A percentile compares a stretch with the other conserved stretches of the same genome.
These are phyloP conservation scores for Fusarium pseudograminearum DNA, from an alignment of 2,329 filamentous ascomycete genomes.

Conservation along the genomic window DNA sequence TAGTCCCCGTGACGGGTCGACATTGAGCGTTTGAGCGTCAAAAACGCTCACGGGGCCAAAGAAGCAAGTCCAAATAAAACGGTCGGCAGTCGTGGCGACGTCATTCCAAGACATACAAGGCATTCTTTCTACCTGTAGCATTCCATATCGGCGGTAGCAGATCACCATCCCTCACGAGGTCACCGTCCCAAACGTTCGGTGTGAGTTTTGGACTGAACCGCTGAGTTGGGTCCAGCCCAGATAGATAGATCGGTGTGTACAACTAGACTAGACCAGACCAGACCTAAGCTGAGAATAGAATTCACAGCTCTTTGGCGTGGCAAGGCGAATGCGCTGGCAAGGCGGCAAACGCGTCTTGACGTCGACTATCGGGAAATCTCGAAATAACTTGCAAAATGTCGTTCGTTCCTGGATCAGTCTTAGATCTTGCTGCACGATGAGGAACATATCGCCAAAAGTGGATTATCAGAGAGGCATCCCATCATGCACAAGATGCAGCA, in stretches of 20 bases:
- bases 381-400: slow-evolving; percentile 12
- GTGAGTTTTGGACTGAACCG: slow-evolving; percentile 32
- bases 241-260: slow-evolving; percentile 19
- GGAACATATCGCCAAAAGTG: slow-evolving; percentile 42
- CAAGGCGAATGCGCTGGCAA: slow-evolving; percentile 45
- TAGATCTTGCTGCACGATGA: slow-evolving; percentile 40
- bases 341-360: slow-evolving; percentile 44
- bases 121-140: slow-evolving; percentile 23
- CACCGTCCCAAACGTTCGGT: slow-evolving; percentile 37
- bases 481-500: slow-evolving; percentile 15
- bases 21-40: slow-evolving; percentile 20
- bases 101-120: slow-evolving; percentile 36
- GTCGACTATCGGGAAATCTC: slow-evolving; percentile 16
- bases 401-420: slow-evolving; percentile 39
- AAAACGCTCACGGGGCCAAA: slow-evolving; percentile 36
- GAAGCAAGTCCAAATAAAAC: slow-evolving; percentile 29
- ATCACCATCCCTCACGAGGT: slow-evolving; percentile 31
- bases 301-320: slow-evolving; percentile 38
- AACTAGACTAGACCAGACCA: slow-evolving; percentile 23
- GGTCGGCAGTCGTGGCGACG: slow-evolving; percentile 36
- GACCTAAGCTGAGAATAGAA: slow-evolving; percentile 42
- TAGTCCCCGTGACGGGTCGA: slow-evolving; percentile 28
- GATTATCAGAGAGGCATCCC: slow-evolving; percentile 47
- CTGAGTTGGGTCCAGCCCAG: slow-evolving; percentile 13
- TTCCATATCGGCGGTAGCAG: slow-evolving; percentile 3